Percentiles rank a stretch among this genome's conserved stretches.
phyloP scores from a whole-genome alignment of 495 filamentous ascomycete genomes.

The Thermothielavioides terrestris region DNA sequence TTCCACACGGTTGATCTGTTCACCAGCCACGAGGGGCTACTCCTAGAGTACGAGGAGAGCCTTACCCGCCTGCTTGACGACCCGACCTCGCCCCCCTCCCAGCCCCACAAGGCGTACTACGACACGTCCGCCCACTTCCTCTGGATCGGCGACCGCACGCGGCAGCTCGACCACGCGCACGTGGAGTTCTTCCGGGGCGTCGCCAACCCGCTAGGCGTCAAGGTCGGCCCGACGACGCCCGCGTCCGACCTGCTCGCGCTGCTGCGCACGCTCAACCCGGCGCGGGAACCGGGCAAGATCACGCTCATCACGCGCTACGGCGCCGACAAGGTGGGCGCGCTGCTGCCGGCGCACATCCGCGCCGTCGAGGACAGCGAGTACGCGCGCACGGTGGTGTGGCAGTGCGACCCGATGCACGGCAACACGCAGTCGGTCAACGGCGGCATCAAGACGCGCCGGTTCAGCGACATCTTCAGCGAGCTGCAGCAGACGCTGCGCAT shows the following conservation, averaged over 20 bases:
- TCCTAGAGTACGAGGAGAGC: constrained; percentile 88
- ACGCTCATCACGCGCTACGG: constrained; percentile 96
- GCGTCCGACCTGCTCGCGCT: constrained; percentile 62
- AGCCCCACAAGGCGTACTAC: constrained; percentile 50
- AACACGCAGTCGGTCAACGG: constrained; percentile 62
- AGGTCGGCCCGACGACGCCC: constrained; percentile 81
- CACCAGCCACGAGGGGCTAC: constrained; percentile 89
- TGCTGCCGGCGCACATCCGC: constrained; percentile 75
- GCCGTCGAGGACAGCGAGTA: constrained; percentile 66
- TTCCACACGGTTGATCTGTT: constrained; percentile 91
- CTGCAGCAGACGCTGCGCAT: constrained; percentile 69
- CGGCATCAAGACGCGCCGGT: constrained; percentile 81
- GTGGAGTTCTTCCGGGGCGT: constrained; percentile 96
- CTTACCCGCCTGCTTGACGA: constrained; percentile 68
- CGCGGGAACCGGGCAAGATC: constrained; percentile 75
- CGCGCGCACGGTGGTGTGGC: constrained; percentile 79
- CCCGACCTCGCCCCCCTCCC: constrained; percentile 34
- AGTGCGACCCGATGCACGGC: constrained; percentile 98
- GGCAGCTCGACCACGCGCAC: constrained; percentile 85
- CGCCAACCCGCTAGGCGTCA: constrained; percentile 90
- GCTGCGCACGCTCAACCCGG: constrained; percentile 77
- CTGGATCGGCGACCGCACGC: constrained; percentile 95
- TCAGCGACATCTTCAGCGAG: constrained; percentile 78
- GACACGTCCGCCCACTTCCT: constrained; percentile 95
- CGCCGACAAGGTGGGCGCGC: constrained; percentile 55